Evolutionary conservation across 345 rosid genomes (phyloP), one percentile per base, ranked within the genome.

Genomic region (Aurinia saxatilis): DNA sequence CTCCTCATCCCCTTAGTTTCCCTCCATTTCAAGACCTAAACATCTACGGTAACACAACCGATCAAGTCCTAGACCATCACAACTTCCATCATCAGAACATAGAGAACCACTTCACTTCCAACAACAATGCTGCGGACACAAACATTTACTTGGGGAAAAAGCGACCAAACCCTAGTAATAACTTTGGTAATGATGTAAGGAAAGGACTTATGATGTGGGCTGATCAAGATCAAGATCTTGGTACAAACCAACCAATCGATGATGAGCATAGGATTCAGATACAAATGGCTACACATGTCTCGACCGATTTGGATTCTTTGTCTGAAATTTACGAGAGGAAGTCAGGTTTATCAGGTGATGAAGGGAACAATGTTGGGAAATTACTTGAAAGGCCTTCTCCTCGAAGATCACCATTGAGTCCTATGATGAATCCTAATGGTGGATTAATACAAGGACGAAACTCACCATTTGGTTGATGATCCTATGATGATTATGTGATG

Each of bases 21-120:
- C 89, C 96, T 33, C 78, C 75, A 17, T 88, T 90, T 68, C 99
- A 95, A 78, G 99, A 95, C 81, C 96, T 90, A 40, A 90, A 87
- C 81, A 77, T 93, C 5, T 90, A 93, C 25, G 91, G 89, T 17
- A 79, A 78, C 35, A 76, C 73, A n/a, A 42, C 58, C 9, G 71
- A 79, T 12, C 81, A 80, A 61, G 77, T 75, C 77, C 80, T 88
- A 46, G 89, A 87, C 65, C 74, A 70, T 36, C 79, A 57, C 72
- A 83, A 31, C 66, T 81, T 84, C 72, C 63, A 66, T 56, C 73
- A 81, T 31, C 83, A 79, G 49, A 78, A 76, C 79, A 80, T 88
- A 70, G 91, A 87, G 48, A 79, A 57, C 70, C 84, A 47, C 70
- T 81, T 84, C 78, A 39, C 82, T 57, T 29, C 78, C 21, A 80